Base-by-base conservation (phyloP, 2,329 filamentous ascomycete genomes). In the Ophiognomonia clavigignenti-juglandacearum region DNA sequence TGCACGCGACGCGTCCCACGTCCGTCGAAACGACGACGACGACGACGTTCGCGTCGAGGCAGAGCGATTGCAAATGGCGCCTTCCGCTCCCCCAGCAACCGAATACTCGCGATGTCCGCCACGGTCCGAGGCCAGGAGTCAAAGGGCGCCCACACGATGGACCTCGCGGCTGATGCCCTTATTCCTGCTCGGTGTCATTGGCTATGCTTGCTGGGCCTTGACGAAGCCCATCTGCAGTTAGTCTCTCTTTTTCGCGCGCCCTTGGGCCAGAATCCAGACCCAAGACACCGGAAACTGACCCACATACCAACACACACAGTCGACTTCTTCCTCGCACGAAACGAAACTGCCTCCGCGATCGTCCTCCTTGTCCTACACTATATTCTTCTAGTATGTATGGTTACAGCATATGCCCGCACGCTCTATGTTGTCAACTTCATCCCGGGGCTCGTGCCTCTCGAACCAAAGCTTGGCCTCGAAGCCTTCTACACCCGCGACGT, bases 401-500 rank as follows among this genome's bases (percentile, higher is more conserved):
- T 84, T 20, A 58, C 72, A 26, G 75, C 83, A 18, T 96, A 95
- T 64, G 60, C 86, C 18, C 85, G 90, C 53, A 77, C 91, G 9
- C 64, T 91, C 35, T 68, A 82, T 53, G 77, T 79, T 27, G 82
- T 95, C 42, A 75, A 80, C 49, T 72, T 72, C 55, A 78, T 90
- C 54, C 85, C 90, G 0, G 91, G 88, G 4, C 78, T 89, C 45
- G 75, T 91, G 1, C 83, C 87, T 0, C 76, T 85, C 26, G 80
- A 77, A n/a, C 65, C 71, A 46, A 62, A 56, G 56, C 78, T 82
- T 10, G 84, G 85, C 0, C 71, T 91, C 42, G 85, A 91, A 56
- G 66, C 72, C 4, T 95, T 95, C 61, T 95, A 93, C 60, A 84
- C 77, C 53, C 88, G 85, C 61, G 84, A 95, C 56, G 79, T 88